phyloP scores from a whole-genome alignment of 2,329 filamentous ascomycete species.

The Botrytis squamosa region DNA sequence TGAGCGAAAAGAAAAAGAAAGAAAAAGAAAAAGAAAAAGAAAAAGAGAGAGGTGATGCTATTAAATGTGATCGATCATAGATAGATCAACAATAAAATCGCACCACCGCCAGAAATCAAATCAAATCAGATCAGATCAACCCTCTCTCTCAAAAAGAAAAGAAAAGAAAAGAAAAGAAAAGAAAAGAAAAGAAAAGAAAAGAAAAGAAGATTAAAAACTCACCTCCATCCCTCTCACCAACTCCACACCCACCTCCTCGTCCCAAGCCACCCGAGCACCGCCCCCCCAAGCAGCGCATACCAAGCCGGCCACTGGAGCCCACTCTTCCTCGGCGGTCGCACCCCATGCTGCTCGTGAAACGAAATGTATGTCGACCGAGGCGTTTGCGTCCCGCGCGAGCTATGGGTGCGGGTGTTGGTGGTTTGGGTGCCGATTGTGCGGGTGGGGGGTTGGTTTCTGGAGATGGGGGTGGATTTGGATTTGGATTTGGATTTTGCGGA shows the following conservation, averaged over 20 bases:
- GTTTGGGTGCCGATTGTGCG: not conserved
- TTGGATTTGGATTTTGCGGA: not conserved
- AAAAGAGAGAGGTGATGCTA: too few species aligned
- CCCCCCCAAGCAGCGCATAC: not conserved
- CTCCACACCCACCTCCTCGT: not conserved
- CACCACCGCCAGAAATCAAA: not conserved
- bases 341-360: not conserved
- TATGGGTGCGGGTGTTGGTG: not conserved
- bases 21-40: not conserved
- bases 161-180: not conserved
- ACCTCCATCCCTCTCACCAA: not conserved
- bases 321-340: not conserved
- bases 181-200: not conserved
- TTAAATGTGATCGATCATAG: too few species aligned
- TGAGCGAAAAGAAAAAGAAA: not conserved
- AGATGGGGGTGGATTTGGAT: fast-evolving
- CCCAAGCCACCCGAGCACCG: not conserved
- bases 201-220: not conserved
- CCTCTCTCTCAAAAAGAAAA: too few species aligned
- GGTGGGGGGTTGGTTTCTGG: not conserved
- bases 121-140: not conserved
- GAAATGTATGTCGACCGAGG: not conserved
- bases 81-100: too few species aligned
- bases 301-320: not conserved
- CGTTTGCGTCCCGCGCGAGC: not conserved